Evolutionary conservation across 2,329 filamentous ascomycete species (phyloP).

Genomic region (Paraconiothyrium brasiliense): DNA sequence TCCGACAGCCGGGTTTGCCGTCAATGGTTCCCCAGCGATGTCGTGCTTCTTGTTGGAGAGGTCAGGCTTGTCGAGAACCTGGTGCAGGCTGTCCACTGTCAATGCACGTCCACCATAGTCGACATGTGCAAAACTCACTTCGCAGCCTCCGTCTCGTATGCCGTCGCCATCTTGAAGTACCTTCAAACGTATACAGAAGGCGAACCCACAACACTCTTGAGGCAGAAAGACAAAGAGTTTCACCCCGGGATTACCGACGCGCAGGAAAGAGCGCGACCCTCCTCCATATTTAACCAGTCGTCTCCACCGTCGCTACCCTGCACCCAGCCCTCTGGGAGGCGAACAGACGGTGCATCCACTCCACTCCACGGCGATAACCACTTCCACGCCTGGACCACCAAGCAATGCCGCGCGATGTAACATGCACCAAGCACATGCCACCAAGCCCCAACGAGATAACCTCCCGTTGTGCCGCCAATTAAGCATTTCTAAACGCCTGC

Average conservation of each 20-base stretch:
- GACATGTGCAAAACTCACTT: conserved; percentile 31
- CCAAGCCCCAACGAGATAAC: neutral
- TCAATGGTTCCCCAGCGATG: conserved; percentile 38
- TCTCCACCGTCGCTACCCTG: conserved; percentile 24
- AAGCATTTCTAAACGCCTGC: conserved; percentile 1
- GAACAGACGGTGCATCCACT: neutral
- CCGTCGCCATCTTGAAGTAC: conserved; percentile 29
- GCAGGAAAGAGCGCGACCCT: neutral
- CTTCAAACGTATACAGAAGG: neutral
- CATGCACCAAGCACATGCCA: conserved; percentile 28
- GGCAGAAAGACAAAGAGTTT: conserved; percentile 13
- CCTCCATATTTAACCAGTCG: conserved; percentile 36
- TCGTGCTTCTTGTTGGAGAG: conserved; percentile 40
- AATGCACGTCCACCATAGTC: neutral
- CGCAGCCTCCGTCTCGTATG: conserved; percentile 39
- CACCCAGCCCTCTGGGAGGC: neutral
- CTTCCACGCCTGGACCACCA: conserved; percentile 1
- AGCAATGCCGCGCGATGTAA: conserved; percentile 42
- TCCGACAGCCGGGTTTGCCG: conserved; percentile 28
- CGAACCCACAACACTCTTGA: conserved; percentile 5
- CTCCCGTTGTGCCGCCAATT: neutral
- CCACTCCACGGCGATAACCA: conserved; percentile 4
- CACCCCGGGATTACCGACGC: conserved; percentile 22
- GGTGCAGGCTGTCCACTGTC: conserved; percentile 36
- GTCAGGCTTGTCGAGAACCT: conserved; percentile 40